A percentile compares a stretch with the other conserved stretches of the same genome.
Conservation (phyloP, 495 filamentous ascomycete species). For the Venustampulla echinocandica region DNA sequence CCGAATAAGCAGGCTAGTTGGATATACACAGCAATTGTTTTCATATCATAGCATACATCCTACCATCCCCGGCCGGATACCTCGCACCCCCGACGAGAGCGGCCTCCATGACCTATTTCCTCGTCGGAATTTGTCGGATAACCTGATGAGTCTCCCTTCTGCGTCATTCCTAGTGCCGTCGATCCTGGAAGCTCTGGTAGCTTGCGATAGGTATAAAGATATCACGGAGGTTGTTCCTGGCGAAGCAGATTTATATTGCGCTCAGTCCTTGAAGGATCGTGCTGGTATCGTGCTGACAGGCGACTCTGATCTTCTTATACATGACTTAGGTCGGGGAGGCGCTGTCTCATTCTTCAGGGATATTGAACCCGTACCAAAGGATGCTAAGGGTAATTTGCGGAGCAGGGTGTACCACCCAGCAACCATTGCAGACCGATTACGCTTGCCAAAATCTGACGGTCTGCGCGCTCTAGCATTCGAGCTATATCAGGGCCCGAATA, state of each 20-base stretch:
- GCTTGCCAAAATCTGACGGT: constrained; percentile 17
- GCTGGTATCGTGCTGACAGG: constrained; percentile 47
- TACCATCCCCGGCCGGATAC: not conserved
- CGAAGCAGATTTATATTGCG: constrained; percentile 66
- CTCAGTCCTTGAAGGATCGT: constrained; percentile 38
- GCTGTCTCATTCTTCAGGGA: constrained; percentile 52
- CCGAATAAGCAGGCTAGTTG: constrained; percentile 44
- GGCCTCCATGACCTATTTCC: not conserved
- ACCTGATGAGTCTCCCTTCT: constrained; percentile 31
- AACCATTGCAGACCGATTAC: constrained; percentile 15
- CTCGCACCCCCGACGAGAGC: not conserved
- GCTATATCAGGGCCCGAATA: constrained; percentile 26
- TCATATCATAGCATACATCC: constrained; percentile 7
- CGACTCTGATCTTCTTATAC: constrained; percentile 68
- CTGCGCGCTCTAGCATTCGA: constrained; percentile 32
- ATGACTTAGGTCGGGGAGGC: constrained; percentile 51
- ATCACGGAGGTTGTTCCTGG: constrained; percentile 52
- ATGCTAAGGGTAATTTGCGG: not conserved
- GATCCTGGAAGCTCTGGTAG: constrained; percentile 52
- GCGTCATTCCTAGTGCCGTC: constrained; percentile 60
- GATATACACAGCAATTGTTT: constrained; percentile 17
- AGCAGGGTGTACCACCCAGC: constrained; percentile 10
- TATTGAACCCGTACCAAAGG: constrained; percentile 17
- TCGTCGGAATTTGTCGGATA: not conserved
- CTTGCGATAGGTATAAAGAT: constrained; percentile 34